phyloP scores from a whole-genome alignment of 768 basidiomycete species.

The Pisolithus orientalis region DNA sequence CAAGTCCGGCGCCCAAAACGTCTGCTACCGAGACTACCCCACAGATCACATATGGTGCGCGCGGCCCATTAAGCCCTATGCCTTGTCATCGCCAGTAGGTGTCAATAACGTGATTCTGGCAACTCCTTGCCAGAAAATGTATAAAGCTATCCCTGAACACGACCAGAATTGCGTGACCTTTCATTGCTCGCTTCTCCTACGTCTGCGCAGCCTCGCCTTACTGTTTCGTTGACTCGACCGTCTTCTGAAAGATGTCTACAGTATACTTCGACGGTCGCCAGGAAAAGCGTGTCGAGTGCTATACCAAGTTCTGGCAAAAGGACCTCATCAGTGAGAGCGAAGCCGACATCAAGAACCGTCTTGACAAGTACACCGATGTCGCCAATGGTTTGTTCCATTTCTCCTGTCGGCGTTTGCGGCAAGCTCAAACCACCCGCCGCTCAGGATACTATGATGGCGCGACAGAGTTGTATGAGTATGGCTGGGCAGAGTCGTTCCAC shows the following conservation, averaged over 20 bases:
- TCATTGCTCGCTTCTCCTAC: background rate
- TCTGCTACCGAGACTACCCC: too few species aligned
- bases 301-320: slow-evolving; percentile 90
- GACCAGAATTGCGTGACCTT: background rate
- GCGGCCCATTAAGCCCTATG: too few species aligned
- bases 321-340: slow-evolving; percentile 65
- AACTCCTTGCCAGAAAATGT: background rate
- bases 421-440: background rate
- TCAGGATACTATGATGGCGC: slow-evolving; percentile 95
- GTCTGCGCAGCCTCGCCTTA: background rate
- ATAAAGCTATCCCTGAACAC: background rate
- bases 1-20: too few species aligned
- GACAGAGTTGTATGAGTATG: slow-evolving; percentile 92
- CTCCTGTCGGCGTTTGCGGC: background rate
- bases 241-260: slow-evolving; percentile 5
- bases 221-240: background rate
- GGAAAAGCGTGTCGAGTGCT: slow-evolving; percentile 68
- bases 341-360: slow-evolving; percentile 61
- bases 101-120: too few species aligned
- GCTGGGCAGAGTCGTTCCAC: slow-evolving; percentile 89
- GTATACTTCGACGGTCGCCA: slow-evolving; percentile 52
- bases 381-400: slow-evolving; percentile 65
- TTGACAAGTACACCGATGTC: slow-evolving; percentile 84
- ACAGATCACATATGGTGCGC: too few species aligned
- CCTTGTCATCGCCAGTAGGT: too few species aligned